These are phyloP conservation scores for Skeletonema grethae DNA, from an alignment of 108 stramenopile genomes.

Conservation along the genomic window DNA sequence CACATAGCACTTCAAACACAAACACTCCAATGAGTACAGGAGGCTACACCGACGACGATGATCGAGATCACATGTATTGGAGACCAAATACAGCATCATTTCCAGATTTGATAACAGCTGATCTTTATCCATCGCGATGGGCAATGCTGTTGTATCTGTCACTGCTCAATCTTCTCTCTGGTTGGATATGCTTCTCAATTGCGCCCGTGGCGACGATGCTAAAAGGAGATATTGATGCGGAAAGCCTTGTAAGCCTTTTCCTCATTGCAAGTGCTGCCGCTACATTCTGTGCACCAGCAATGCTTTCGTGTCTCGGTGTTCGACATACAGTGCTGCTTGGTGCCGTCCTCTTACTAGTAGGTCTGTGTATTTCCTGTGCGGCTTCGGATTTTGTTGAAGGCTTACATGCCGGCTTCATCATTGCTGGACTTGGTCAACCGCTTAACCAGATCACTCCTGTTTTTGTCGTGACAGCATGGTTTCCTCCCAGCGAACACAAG, in stretches of 20 bases:
- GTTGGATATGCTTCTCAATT: constrained; percentile 77
- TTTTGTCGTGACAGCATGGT: constrained; percentile 80
- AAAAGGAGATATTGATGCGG: constrained; percentile 59
- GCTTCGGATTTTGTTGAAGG: constrained; percentile 47
- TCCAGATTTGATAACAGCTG: constrained; percentile 6
- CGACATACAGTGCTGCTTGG: constrained; percentile 77
- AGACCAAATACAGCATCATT: neutral
- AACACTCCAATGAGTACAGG: neutral
- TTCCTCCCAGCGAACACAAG: constrained; percentile 66
- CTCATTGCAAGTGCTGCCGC: constrained; percentile 71
- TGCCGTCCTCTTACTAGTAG: constrained; percentile 72
- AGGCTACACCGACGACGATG: constrained; percentile 29
- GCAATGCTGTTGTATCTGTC: constrained; percentile 83
- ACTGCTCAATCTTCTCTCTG: constrained; percentile 66
- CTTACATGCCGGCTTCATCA: constrained; percentile 61
- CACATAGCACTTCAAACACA: neutral
- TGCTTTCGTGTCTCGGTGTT: constrained; percentile 68
- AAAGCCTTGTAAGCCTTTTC: constrained; percentile 73
- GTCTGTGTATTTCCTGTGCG: constrained; percentile 53
- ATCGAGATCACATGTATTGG: constrained; percentile 4
- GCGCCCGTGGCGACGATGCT: constrained; percentile 80
- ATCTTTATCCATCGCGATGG: constrained; percentile 80
- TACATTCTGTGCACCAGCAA: constrained; percentile 68
- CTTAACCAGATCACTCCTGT: constrained; percentile 86
- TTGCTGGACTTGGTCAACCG: constrained; percentile 81